Evolutionary conservation across 352 stramenopile species (phyloP), one percentile per base, ranked within the genome.

Genomic region (Globisporangium uncinulatum): DNA sequence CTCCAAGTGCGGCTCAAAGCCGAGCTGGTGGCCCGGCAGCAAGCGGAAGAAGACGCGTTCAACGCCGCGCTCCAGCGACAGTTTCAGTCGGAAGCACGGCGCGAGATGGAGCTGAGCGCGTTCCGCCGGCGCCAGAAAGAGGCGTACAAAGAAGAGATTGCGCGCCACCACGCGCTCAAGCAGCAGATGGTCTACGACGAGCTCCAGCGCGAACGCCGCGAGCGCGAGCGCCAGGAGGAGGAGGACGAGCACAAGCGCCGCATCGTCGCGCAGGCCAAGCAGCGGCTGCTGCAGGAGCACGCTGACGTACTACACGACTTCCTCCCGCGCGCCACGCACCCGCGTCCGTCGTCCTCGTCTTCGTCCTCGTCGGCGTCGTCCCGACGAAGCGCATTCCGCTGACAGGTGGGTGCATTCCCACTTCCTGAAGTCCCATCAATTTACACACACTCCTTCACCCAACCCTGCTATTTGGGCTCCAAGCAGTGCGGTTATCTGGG

Each of bases 251-350:
- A 90, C 76, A 73, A 74, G 45, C 74, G 86, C 59, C 67, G 82
- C 62, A 77, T 97, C 44, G 76, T 97, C 43, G 79, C 87, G 60
- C 80, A 96, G 52, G 90, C 90, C 56, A 89, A 90, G 59, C 79
- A 79, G 52, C 71, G 86, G 46, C 69, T 97, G 15, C 63, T 97
- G 47, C 69, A 85, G 47, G 82, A 96, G 61, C 88, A 97, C 65
- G 85, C 87, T 47, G 68, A 84, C 20, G 73, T 93, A 39, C 72
- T 97, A 20, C 62, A 89, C 60, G 87, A 78, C 3, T 97, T 92
- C 67, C 54, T 96, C 56, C 82, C 85, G 10, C 58, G 60, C 34
- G 51, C 31, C 10, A 15, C 19, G 39, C 39, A 19, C 4, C 52
- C 67, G 21, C 66, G 65, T 5, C 66, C 72, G 19, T 71, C 63